Base-by-base conservation (phyloP, 169 alveolate species). In the Haemoproteus tartakovskyi region DNA sequence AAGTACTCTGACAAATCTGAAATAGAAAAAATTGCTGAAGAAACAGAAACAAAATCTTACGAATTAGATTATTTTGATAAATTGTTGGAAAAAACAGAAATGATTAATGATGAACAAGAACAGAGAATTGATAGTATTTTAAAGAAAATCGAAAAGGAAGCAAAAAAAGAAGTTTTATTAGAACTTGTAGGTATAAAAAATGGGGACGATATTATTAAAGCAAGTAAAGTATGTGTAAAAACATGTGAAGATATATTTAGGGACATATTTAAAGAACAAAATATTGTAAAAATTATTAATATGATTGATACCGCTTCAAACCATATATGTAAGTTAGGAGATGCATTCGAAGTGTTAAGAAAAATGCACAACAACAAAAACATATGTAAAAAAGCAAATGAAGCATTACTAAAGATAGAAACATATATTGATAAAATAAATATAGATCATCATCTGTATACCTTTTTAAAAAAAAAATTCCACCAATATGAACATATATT, bases 281-380 rank as follows among this genome's bases (percentile, higher is more conserved):
- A 62, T 18, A 62, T 62, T n/a, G 50, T 60, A 22, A 62, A 48
- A 59, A 79, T 85, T 21, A 27, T 88, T 16, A 74, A 79, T 56
- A 81, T 70, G 62, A 79, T 88, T 36, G 93, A 88, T 27, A 83
- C 87, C 2, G 86, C 86, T 24, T 88, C 93, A 12, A 88, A 88
- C 78, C 62, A 67, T 21, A 45, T 88, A 54, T 88, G 93, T 47
- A 56, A 79, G 38, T 62, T 88, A 30, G 93, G 91, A 9, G 93
- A 88, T 62, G 90, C 91, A 2, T 61, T 84, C 16, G 93, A 88
- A 30, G n/a, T 79, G 51, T 40, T 62, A 12, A 59, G 93, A 16
- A 87, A 85, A 51, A 70, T 86, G 19, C 93, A 88, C 81, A 86
- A 82, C 2, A 37, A 54, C 50, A 82, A 81, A 9, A 82, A 30